These are phyloP conservation scores for Paramecium tetraurelia DNA, from an alignment of 73 alveolate genomes.

Conservation along the genomic window DNA sequence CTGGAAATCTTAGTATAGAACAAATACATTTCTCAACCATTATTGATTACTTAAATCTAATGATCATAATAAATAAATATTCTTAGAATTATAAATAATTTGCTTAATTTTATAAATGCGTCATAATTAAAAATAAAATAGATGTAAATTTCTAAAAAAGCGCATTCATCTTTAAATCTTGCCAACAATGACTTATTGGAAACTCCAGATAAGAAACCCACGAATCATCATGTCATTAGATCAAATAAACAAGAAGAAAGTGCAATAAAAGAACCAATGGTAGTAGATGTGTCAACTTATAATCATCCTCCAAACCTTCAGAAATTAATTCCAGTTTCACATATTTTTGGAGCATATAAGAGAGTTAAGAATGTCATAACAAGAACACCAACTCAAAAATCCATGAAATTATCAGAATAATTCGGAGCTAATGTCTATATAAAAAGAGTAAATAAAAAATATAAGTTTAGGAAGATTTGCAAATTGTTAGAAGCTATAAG, in stretches of 20 bases:
- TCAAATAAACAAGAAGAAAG: neutral
- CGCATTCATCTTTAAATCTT: neutral
- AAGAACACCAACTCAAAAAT: constrained; percentile 23
- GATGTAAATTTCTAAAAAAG: neutral
- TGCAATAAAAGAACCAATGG: neutral
- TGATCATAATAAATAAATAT: no score
- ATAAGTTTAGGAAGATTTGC: constrained; percentile 7
- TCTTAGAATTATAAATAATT: neutral
- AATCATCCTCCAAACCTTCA: neutral
- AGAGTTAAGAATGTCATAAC: neutral
- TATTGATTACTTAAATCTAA: no score
- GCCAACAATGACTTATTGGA: neutral
- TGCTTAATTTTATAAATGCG: neutral
- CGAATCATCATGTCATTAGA: neutral
- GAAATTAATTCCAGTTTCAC: constrained; percentile 9
- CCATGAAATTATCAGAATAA: neutral
- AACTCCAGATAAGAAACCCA: neutral
- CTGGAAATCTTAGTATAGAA: no score
- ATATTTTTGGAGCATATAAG: constrained; percentile 44
- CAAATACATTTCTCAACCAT: no score
- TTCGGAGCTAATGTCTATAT: constrained; percentile 45
- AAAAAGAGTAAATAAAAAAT: neutral
- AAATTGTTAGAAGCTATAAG: constrained; percentile 42
- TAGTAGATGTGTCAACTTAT: neutral
- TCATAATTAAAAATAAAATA: neutral